These are phyloP conservation scores for Saccharomycopsis babjevae DNA, from an alignment of 805 yeast genomes.

Conservation along the genomic window DNA sequence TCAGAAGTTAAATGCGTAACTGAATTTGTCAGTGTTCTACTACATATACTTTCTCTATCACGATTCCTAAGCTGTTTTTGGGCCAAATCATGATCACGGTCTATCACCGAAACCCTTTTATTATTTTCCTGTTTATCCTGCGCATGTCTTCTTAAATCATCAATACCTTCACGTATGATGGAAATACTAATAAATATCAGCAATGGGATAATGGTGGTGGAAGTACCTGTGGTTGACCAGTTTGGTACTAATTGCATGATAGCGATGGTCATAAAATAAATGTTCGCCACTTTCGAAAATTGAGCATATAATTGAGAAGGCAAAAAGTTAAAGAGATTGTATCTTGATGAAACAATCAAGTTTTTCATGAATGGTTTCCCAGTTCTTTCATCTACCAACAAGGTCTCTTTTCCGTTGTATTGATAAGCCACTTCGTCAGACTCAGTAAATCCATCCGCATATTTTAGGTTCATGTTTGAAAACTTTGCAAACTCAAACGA, in stretches of 20 bases:
- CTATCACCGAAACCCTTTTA: constrained; percentile 23
- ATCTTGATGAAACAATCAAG: constrained; percentile 75
- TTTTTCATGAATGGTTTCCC: constrained; percentile 42
- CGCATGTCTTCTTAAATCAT: constrained; percentile 79
- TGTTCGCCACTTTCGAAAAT: constrained; percentile 85
- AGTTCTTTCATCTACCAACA: constrained; percentile 14
- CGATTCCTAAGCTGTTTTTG: constrained; percentile 10
- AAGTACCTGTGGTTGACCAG: constrained; percentile 96
- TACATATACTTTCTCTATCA: constrained; percentile 7
- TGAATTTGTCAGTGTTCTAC: constrained; percentile 3
- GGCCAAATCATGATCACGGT: constrained; percentile 2
- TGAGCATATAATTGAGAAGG: constrained; percentile 88
- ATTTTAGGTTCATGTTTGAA: neutral
- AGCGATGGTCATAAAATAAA: constrained; percentile 82
- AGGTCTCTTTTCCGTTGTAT: neutral
- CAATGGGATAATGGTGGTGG: constrained; percentile 86
- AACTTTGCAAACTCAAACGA: constrained; percentile 9
- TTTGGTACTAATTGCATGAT: constrained; percentile 92
- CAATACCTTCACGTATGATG: constrained; percentile 86
- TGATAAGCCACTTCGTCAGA: neutral
- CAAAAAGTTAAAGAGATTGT: constrained; percentile 66
- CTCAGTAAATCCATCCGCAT: neutral
- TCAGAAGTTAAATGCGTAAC: constrained; percentile 6
- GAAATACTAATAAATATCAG: constrained; percentile 80
- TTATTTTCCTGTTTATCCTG: constrained; percentile 81